Evolutionary conservation across 2,329 filamentous ascomycete species (phyloP), one percentile per base, ranked within the genome.

Genomic region (Trichoderma arundinaceum): DNA sequence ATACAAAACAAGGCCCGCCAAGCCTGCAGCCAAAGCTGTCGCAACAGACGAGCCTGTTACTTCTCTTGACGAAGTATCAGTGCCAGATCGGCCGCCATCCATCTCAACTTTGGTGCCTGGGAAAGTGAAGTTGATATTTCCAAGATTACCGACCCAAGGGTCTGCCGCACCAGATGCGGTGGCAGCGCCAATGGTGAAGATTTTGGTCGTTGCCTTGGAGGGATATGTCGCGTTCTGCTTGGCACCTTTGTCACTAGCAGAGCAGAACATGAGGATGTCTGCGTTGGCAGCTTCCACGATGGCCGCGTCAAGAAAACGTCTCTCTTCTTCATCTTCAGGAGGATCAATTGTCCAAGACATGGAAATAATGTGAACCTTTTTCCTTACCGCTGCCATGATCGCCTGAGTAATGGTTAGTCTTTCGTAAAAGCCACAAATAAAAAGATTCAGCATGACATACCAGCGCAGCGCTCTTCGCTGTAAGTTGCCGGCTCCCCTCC

Each of bases 181-280:
- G 2, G 70, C 73, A 0, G 73, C 75, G 7, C 74, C 74, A 12
- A 77, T 76, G 6, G 69, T 74, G 68, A 74, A 72, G 9, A 71
- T 70, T 32, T 69, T 70, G 22, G 64, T 49, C 0, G 69, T 67
- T 1, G 70, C 70, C 32, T 69, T 67, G 13, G 67, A 57, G 6
- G 67, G 67, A 48, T 68, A 68, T 12, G 65, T 68, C 5, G 39
- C 41, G 35, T 61, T 65, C 19, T 49, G 39, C 57, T 67, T 65
- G 17, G 67, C 54, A 1, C 71, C 75, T 49, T 75, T 70, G 65
- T 80, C 78, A 6, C 66, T 72, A 0, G 76, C 72, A 0, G 78
- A 72, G 69, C 77, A 79, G 66, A 80, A 80, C 67, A 80, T 74
- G 48, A 79, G 70, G 5, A 79, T 79, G 7, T 72, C 64, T 0